phyloP scores from a whole-genome alignment of 2,329 filamentous ascomycete species.

The Lasiodiplodia sp. region DNA sequence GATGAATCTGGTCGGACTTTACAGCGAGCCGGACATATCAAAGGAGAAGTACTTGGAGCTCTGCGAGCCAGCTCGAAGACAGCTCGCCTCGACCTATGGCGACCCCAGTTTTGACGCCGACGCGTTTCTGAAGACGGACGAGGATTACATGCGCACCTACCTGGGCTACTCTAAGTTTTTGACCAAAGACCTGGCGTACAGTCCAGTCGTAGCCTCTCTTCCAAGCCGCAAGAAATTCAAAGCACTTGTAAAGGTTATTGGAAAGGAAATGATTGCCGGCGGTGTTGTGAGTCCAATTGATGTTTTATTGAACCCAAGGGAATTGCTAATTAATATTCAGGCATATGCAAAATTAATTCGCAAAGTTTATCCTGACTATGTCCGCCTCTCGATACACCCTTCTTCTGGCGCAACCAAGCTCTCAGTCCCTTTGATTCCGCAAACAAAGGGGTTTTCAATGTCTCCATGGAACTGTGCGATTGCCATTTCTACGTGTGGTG shows the following conservation, averaged over 20 bases:
- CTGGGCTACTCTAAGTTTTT: slow-evolving; percentile 39
- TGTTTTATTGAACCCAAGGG: background rate
- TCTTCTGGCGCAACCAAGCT: slow-evolving; percentile 41
- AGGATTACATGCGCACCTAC: slow-evolving; percentile 37
- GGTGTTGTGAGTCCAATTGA: slow-evolving; percentile 20
- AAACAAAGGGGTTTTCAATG: slow-evolving; percentile 32
- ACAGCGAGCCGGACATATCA: slow-evolving; percentile 27
- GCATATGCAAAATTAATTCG: slow-evolving; percentile 34
- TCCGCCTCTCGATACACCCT: slow-evolving; percentile 42
- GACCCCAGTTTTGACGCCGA: slow-evolving; percentile 41
- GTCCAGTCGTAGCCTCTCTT: slow-evolving; percentile 28
- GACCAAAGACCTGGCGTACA: slow-evolving; percentile 36
- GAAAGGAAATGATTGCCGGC: slow-evolving; percentile 38
- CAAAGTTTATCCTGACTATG: slow-evolving; percentile 33
- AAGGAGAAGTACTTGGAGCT: slow-evolving; percentile 36
- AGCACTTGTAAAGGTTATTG: slow-evolving; percentile 36
- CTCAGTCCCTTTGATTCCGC: slow-evolving; percentile 38
- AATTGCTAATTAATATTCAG: slow-evolving; percentile 29
- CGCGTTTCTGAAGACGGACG: slow-evolving; percentile 39
- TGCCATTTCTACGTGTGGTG: background rate
- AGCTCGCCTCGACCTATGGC: slow-evolving; percentile 36
- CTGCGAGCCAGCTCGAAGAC: slow-evolving; percentile 36
- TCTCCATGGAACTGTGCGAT: slow-evolving; percentile 38
- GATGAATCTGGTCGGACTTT: slow-evolving; percentile 45
- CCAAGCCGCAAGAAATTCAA: slow-evolving; percentile 34